A percentile compares a stretch with the other conserved stretches of the same genome.
Conservation (phyloP, 2,329 filamentous ascomycete species). For the Volutella citrinella region DNA sequence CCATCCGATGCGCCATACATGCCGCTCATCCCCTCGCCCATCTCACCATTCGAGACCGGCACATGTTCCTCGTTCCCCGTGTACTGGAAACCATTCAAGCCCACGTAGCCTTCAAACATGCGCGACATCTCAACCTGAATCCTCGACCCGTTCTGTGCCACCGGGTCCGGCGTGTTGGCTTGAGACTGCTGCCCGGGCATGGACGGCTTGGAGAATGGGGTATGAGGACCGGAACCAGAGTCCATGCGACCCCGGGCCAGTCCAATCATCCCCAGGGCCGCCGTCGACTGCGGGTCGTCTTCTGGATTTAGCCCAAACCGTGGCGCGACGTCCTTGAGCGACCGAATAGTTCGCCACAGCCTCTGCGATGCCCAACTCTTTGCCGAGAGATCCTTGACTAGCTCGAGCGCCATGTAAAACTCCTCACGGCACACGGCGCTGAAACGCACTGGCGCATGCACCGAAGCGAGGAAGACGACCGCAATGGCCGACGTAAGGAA, state of each 20-base stretch:
- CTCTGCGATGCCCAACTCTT: slow-evolving; percentile 70
- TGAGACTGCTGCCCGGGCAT: slow-evolving; percentile 24
- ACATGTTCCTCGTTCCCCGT: slow-evolving; percentile 25
- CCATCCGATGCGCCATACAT: slow-evolving; percentile 27
- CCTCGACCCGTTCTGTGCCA: slow-evolving; percentile 43
- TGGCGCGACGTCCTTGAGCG: slow-evolving; percentile 69
- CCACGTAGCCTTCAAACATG: slow-evolving; percentile 39
- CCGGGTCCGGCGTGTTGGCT: slow-evolving; percentile 16
- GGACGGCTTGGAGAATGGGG: slow-evolving; percentile 27
- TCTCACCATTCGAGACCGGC: slow-evolving; percentile 18
- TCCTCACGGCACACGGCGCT: slow-evolving; percentile 67
- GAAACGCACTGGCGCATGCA: slow-evolving; percentile 71
- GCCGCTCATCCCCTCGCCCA: slow-evolving; percentile 18
- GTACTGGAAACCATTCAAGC: slow-evolving; percentile 32
- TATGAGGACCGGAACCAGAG: slow-evolving; percentile 14
- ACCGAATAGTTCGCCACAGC: slow-evolving; percentile 69
- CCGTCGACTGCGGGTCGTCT: slow-evolving; percentile 50
- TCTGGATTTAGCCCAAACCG: slow-evolving; percentile 57
- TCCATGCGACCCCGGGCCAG: slow-evolving; percentile 42
- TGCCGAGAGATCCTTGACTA: slow-evolving; percentile 69
- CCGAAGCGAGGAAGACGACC: slow-evolving; percentile 72
- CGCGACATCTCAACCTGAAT: slow-evolving; percentile 54
- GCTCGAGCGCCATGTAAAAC: slow-evolving; percentile 74
- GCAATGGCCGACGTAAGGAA: slow-evolving; percentile 74
- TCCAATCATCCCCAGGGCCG: slow-evolving; percentile 54